Evolutionary conservation across 1,139 yeast genomes (phyloP), one percentile per base, ranked within the genome.

Genomic region (Scheffersomyces stambukii): DNA sequence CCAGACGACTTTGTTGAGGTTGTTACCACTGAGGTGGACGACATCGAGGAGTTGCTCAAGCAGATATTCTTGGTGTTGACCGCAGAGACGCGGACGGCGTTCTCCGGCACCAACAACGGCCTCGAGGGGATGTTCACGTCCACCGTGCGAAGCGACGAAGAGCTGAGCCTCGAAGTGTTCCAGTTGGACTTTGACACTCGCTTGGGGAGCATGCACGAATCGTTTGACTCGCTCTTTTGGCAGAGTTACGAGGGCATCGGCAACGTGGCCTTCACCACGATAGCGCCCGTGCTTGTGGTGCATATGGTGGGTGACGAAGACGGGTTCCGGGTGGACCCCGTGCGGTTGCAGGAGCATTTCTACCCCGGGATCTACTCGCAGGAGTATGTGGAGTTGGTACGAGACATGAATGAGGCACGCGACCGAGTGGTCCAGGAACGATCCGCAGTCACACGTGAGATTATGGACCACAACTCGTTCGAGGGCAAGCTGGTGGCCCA

Each of bases 151-250:
- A 11, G 10, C 10, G 18, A 16, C 8, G 18, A 16, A 16, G 18
- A 16, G 18, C 6, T 6, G 18, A 6, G 8, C 18, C 6, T 6
- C 18, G 18, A 16, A 8, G 46, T 54, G 4, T 44, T 66, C 21
- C 64, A 62, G 16, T 49, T 66, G 8, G 71, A 66, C 17, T 25
- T 41, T n/a, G 71, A 62, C 10, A 30, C 45, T 6, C 41, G 66
- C 19, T 43, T 45, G n/a, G 13, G 42, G 3, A 47, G 45, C 13
- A 40, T 66, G 12, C 55, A 57, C 31, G 58, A 54, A 24, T 45
- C 64, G 1, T 49, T 67, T 28, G 55, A 57, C 39, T 53, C 46
- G 23, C 45, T 66, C 34, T 61, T 67, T 30, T 65, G 73, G 72
- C 52, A 49, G 13, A 41, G 32, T 17, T 60, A 54, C 13, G 57